A percentile compares a stretch with the other conserved stretches of the same genome.
These are phyloP conservation scores for Tylopilus plumbeoviolaceoides DNA, from an alignment of 768 basidiomycete species.

Conservation along the genomic window DNA sequence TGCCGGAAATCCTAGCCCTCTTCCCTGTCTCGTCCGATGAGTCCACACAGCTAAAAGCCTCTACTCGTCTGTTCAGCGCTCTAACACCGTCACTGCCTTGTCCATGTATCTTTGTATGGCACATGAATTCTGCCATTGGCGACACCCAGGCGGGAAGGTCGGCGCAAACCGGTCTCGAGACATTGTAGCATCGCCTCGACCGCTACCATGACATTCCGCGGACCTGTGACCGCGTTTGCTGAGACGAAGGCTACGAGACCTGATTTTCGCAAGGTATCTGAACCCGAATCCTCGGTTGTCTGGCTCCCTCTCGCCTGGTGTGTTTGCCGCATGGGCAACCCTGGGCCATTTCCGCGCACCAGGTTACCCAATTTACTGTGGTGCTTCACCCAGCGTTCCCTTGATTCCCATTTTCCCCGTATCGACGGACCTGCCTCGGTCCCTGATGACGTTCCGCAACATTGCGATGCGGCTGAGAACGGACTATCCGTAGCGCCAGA, in stretches of 20 bases:
- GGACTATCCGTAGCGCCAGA: not conserved
- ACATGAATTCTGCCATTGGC: not conserved
- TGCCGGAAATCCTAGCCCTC: constrained; percentile 10
- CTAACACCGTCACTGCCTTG: constrained; percentile 11
- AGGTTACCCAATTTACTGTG: not conserved
- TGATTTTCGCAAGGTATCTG: not conserved
- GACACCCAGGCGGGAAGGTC: not conserved
- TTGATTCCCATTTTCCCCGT: not conserved
- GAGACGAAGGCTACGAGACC: not conserved
- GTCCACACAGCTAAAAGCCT: not conserved
- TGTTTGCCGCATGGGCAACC: constrained; percentile 13
- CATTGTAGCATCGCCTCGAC: not conserved
- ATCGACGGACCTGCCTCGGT: not conserved
- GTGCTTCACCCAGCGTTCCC: not conserved
- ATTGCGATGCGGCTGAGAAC: not conserved
- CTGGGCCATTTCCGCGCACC: constrained; percentile 1
- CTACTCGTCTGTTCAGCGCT: constrained; percentile 1
- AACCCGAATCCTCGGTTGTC: not conserved
- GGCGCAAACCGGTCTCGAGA: not conserved
- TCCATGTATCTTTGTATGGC: not conserved
- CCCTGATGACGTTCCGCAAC: not conserved
- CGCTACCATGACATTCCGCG: not conserved
- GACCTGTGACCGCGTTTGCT: not conserved
- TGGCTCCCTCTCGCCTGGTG: not conserved
- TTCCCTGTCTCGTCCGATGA: constrained; percentile 15